These are phyloP conservation scores for Aspergillus transmontanensis DNA, from an alignment of 2,329 filamentous ascomycete species.

Conservation along the genomic window DNA sequence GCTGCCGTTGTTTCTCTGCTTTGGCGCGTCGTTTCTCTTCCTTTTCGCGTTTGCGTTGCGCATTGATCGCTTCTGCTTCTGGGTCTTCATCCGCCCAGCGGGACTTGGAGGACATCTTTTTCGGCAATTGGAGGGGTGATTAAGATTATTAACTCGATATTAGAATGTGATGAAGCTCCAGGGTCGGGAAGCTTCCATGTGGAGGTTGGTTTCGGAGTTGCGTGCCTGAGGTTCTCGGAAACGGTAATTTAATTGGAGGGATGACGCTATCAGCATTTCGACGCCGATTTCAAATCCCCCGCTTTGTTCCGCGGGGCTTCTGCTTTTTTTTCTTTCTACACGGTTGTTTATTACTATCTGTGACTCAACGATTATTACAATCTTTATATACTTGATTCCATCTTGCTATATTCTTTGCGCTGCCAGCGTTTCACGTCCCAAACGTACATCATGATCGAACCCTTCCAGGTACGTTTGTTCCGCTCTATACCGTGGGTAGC, in stretches of 20 bases:
- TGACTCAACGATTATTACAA: neutral
- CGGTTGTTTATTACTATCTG: neutral
- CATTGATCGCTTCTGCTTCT: slow-evolving; percentile 70
- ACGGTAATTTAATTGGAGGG: slow-evolving; percentile 15
- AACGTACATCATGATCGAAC: slow-evolving; percentile 43
- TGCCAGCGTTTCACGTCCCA: neutral
- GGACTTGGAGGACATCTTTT: slow-evolving; percentile 66
- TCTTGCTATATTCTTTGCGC: neutral
- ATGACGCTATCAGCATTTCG: slow-evolving; percentile 29
- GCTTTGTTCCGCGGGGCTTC: slow-evolving; percentile 22
- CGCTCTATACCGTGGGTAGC: neutral
- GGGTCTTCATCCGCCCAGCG: slow-evolving; percentile 87
- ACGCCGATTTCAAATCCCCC: slow-evolving; percentile 32
- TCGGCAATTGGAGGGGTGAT: neutral
- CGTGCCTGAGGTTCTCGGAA: slow-evolving; percentile 16
- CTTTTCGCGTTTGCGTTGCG: slow-evolving; percentile 76
- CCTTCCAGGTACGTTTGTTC: slow-evolving; percentile 46
- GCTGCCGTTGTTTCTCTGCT: slow-evolving; percentile 74
- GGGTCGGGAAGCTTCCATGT: neutral
- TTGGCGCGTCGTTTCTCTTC: slow-evolving; percentile 86
- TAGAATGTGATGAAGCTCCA: neutral
- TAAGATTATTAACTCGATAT: neutral
- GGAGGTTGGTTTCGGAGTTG: neutral
- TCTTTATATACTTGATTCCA: slow-evolving; percentile 7
- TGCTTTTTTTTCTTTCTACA: slow-evolving; percentile 2